Evolutionary conservation across 1,284 basidiomycete species (phyloP), one percentile per base, ranked within the genome.

Genomic region (Tremellales sp.): DNA sequence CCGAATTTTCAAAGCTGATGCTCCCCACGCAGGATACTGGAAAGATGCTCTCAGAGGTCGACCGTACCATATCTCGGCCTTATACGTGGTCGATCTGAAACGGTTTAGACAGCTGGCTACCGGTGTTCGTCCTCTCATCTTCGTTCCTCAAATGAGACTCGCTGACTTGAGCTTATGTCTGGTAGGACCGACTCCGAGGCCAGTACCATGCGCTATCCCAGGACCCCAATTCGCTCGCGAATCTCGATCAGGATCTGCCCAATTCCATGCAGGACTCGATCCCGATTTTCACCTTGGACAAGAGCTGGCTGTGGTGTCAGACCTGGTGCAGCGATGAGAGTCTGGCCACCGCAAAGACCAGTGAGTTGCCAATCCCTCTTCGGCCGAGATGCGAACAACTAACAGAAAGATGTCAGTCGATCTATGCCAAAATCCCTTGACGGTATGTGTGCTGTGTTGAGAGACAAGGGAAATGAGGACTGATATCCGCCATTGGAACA

Each of bases 31-130:
- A 60, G 57, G 88, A 0, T 94, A 94, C 68, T 94, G 91, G 92
- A 84, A 80, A 58, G 84, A 93, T 33, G 88, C 87, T 63, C 73
- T 95, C 48, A 74, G 78, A 43, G 90, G 86, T 0, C 74, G 77
- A 47, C 86, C 88, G 7, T 95, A 97, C 74, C 92, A 95, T 65
- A 97, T 97, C 70, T 90, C 87, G 87, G 93, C 95, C 0, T 76
- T 98, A 1, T 98, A 97, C 68, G 90, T 98, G 7, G 84, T 98
- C 36, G 94, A 98, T 71, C 80, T 98, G n/a, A 85, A 90, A 40
- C 81, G 87, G 14, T 97, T 98, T 81, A 83, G 94, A 56, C 83
- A 88, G 74, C 77, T 87, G 60, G 85, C 86, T 21, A 86, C 87
- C 42, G 87, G 87, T 48, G 86, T 88, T 70, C 62, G 78, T 69